Base-by-base conservation (phyloP, 345 rosid species). In the Rubroshorea leprosula region DNA sequence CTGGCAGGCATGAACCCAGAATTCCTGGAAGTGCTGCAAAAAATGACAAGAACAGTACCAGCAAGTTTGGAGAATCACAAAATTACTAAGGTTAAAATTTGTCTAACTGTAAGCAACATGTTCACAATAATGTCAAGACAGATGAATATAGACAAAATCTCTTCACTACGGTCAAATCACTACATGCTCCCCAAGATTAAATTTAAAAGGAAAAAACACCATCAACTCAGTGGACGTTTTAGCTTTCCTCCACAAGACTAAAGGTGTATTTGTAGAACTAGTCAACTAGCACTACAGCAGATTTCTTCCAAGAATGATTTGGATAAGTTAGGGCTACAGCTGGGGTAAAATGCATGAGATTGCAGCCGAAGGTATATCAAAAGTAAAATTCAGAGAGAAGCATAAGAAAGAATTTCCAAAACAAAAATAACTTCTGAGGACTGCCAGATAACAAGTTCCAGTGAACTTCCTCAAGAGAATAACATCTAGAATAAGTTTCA, bases 111-210 rank as follows among this genome's bases (percentile, higher is more conserved):
- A 35, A 39, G 9, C 26, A 20, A 23, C 26, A 49, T 21, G 21
- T 38, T 50, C 17, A 18, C 12, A 17, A 20, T 56, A 39, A 57
- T 51, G 22, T 11, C 51, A 44, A 47, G 31, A 57, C 17, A 38
- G 54, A 22, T 13, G 41, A 26, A 57, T 19, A 58, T 31, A 61
- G 22, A 57, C 48, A 44, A 22, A 15, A 51, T 51, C 24, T 31
- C 55, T 29, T 23, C 27, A 31, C 43, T 35, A n/a, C 24, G 23
- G 56, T 56, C 55, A 51, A 55, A 51, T 68, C 59, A 57, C n/a
- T 29, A 25, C 6, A 58, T 23, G 16, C 51, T 9, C 35, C 35
- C 35, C 49, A 31, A n/a, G n/a, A n/a, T n/a, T n/a, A n/a, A n/a
- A n/a, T n/a, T n/a, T n/a, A 15, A 49, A 25, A 13, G 10, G 38